phyloP scores from a whole-genome alignment of 495 filamentous ascomycete genomes.

The Collariella sp. region DNA sequence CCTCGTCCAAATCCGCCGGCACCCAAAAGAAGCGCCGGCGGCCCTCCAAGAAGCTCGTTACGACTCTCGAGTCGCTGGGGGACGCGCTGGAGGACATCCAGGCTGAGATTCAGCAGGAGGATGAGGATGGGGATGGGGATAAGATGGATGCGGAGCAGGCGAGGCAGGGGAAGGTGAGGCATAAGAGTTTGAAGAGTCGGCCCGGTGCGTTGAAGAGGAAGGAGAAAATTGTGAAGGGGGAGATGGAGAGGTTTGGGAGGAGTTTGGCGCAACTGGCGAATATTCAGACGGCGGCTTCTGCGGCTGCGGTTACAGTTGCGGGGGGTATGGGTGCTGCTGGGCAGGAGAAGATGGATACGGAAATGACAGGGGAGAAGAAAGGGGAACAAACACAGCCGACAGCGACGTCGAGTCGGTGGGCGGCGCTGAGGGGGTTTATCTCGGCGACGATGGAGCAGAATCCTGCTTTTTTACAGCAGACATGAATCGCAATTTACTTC shows the following conservation, averaged over 20 bases:
- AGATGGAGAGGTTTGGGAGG: conserved; percentile 72
- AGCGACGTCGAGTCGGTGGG: conserved; percentile 54
- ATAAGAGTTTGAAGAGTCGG: conserved; percentile 59
- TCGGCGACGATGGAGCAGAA: conserved; percentile 68
- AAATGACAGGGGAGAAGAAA: conserved; percentile 4
- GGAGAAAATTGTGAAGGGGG: conserved; percentile 64
- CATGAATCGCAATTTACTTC: conserved; percentile 3
- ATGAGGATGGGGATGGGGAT: conserved; percentile 27
- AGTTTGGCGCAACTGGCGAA: conserved; percentile 63
- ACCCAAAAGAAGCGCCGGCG: conserved; percentile 50
- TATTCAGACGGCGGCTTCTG: neutral
- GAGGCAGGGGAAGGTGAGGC: conserved; percentile 46
- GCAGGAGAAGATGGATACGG: conserved; percentile 7
- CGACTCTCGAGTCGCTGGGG: conserved; percentile 68
- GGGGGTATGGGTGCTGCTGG: neutral
- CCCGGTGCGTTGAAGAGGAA: conserved; percentile 78
- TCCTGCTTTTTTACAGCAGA: conserved; percentile 44
- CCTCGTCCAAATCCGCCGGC: conserved; percentile 15
- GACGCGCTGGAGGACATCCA: conserved; percentile 60
- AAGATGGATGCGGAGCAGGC: conserved; percentile 30
- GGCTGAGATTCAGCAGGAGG: conserved; percentile 29
- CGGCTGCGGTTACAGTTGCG: neutral
- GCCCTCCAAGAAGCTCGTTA: conserved; percentile 63
- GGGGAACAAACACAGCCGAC: conserved; percentile 12
- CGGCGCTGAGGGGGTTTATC: conserved; percentile 59